phyloP scores from a whole-genome alignment of 1,284 basidiomycete genomes.

The Cystobasidiaceae sp. region DNA sequence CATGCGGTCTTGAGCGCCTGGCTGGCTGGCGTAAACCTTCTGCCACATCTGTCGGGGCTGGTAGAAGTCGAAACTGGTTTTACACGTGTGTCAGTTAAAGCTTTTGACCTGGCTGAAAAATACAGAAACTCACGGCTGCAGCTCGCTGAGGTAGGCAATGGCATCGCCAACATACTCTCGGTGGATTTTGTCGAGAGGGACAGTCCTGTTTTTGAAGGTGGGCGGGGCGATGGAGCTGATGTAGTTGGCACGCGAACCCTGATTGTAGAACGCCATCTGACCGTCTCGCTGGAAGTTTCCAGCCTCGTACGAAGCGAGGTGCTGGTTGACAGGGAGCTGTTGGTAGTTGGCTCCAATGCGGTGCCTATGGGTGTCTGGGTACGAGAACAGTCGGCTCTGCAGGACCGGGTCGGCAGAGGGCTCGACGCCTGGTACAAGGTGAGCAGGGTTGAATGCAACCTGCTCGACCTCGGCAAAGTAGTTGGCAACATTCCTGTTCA shows the following conservation, averaged over 20 bases:
- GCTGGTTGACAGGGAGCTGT: conserved; percentile 84
- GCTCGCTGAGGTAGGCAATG: conserved; percentile 65
- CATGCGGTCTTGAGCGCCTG: conserved; percentile 60
- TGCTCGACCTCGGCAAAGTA: conserved; percentile 50
- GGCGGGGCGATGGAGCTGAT: conserved; percentile 68
- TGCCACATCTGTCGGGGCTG: conserved; percentile 75
- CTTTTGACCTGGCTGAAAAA: too few species aligned
- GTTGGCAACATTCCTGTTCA: conserved; percentile 80
- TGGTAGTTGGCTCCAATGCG: conserved; percentile 75
- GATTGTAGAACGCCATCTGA: conserved; percentile 62
- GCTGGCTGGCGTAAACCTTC: conserved; percentile 65
- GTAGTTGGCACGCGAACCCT: conserved; percentile 80
- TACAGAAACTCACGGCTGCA: conserved; percentile 56
- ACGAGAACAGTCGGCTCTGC: conserved; percentile 88
- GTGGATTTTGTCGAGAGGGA: conserved; percentile 53
- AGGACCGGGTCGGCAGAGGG: conserved; percentile 82
- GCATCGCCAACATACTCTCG: conserved; percentile 70
- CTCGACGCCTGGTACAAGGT: conserved; percentile 80
- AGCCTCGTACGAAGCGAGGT: conserved; percentile 56
- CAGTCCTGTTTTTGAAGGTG: conserved; percentile 52
- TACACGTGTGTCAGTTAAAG: not conserved
- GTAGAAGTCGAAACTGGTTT: conserved; percentile 67
- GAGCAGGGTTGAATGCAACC: conserved; percentile 77
- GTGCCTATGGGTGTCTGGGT: conserved; percentile 83
- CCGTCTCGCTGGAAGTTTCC: conserved; percentile 72